Evolutionary conservation across 306 rosid genomes (phyloP), one percentile per base, ranked within the genome.

Genomic region (Herpetospermum pedunculosum): DNA sequence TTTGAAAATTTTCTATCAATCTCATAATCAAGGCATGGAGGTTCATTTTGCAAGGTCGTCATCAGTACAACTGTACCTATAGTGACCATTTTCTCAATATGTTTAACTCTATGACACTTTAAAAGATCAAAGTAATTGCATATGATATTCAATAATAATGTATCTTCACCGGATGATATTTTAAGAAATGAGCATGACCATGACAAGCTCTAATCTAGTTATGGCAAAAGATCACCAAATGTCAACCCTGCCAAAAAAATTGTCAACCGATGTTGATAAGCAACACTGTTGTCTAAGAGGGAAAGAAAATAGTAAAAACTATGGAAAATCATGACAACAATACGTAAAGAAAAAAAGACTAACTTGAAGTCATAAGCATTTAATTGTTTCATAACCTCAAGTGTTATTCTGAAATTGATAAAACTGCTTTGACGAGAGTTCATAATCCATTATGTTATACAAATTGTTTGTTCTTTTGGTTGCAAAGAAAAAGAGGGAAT

Each of bases 221-320:
- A 90, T 92, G 63, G 96, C 98, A 79, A 92, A 92, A 29, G 98
- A 92, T n/a, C n/a, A n/a, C 98, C 98, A 92, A 52, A 92, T 90
- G 81, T 92, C 96, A 60, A 96, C 98, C 83, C 96, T 90, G 85
- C 46, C 82, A 26, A 28, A n/a, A 77, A 47, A n/a, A 50, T 70
- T 60, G 71, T 57, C 73, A 77, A 81, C 65, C 77, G 73, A 81
- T 64, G 35, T 57, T 65, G 35, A 76, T 77, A 47, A 29, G 21
- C 10, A 34, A 29, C 12, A 16, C n/a, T 50, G 8, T n/a, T 28
- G 47, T 18, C 46, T 12, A 19, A 62, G 4, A 62, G 9, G 15
- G 15, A 7, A 50, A 35, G 30, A 52, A 35, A 16, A 29, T 0
- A 14, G 32, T 7, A 38, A 9, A 40, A 35, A 44, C 23, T 38